These are phyloP conservation scores for Penicillium angulare DNA, from an alignment of 495 filamentous ascomycete species.

Conservation along the genomic window DNA sequence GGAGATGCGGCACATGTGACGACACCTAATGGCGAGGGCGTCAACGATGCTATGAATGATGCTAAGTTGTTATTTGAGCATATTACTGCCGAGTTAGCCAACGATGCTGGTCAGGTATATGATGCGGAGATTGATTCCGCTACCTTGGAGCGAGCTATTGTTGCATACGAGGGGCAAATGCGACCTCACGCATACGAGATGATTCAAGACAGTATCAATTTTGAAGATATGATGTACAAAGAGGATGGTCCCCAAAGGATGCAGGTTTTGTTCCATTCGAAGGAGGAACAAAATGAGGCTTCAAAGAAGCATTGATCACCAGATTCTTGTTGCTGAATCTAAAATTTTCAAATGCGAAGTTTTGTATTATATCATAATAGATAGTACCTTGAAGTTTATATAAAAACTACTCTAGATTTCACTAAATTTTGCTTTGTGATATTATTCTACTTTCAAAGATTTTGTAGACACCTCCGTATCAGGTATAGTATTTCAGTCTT, in stretches of 20 bases:
- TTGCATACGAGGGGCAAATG: conserved; percentile 19
- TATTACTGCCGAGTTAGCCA: neutral
- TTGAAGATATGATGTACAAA: conserved; percentile 10
- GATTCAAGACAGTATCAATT: conserved; percentile 8
- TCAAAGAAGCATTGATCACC: neutral
- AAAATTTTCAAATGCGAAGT: too few species aligned
- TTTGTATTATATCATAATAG: too few species aligned
- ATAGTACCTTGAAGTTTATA: too few species aligned
- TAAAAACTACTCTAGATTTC: too few species aligned
- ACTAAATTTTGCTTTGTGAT: too few species aligned
- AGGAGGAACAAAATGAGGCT: neutral
- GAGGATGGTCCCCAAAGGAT: conserved; percentile 8
- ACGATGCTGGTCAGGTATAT: neutral
- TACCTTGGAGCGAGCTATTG: conserved; percentile 12
- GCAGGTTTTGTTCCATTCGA: neutral
- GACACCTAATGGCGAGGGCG: conserved; percentile 13
- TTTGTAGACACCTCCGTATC: too few species aligned
- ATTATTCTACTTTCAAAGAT: too few species aligned
- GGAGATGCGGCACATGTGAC: conserved; percentile 15
- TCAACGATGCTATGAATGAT: conserved; percentile 18
- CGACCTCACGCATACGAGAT: conserved; percentile 9
- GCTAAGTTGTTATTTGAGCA: conserved; percentile 14
- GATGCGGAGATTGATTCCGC: neutral
- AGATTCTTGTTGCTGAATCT: neutral
- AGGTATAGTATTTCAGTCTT: too few species aligned